Conservation (phyloP, 2,329 filamentous ascomycete species). For the Trichophyton mentagrophytes region DNA sequence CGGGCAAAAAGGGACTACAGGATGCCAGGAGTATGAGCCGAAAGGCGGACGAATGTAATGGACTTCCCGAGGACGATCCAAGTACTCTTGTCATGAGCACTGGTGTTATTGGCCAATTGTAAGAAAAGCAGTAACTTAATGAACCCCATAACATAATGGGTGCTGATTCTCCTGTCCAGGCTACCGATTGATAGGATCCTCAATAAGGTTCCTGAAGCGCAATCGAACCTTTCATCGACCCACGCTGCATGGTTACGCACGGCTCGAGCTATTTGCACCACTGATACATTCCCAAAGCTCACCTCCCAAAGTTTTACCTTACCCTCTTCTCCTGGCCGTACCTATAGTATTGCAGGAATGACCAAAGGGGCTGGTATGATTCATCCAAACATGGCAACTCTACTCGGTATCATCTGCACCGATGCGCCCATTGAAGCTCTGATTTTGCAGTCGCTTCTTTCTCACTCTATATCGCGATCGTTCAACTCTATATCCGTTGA, state of each 20-base stretch:
- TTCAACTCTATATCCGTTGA: constrained; percentile 98
- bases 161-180: constrained; percentile 28
- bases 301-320: constrained; percentile 72
- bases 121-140: constrained; percentile 13
- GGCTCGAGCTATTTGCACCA: constrained; percentile 90
- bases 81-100: constrained; percentile 95
- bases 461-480: constrained; percentile 61
- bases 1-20: constrained; percentile 74
- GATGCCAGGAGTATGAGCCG: constrained; percentile 76
- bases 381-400: constrained; percentile 95
- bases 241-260: constrained; percentile 80
- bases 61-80: constrained; percentile 32
- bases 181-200: constrained; percentile 87
- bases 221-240: constrained; percentile 55
- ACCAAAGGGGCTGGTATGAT: constrained; percentile 99
- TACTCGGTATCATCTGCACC: constrained; percentile 82
- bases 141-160: neutral
- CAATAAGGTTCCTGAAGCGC: constrained; percentile 63
- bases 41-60: constrained; percentile 57
- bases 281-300: constrained; percentile 95
- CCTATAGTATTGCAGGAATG: constrained; percentile 83
- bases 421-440: constrained; percentile 65
- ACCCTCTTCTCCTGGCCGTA: constrained; percentile 60
- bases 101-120: constrained; percentile 90
- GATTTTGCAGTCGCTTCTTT: constrained; percentile 57